These are phyloP conservation scores for Prunus fruticosa DNA, from an alignment of 306 rosid genomes.

Conservation along the genomic window DNA sequence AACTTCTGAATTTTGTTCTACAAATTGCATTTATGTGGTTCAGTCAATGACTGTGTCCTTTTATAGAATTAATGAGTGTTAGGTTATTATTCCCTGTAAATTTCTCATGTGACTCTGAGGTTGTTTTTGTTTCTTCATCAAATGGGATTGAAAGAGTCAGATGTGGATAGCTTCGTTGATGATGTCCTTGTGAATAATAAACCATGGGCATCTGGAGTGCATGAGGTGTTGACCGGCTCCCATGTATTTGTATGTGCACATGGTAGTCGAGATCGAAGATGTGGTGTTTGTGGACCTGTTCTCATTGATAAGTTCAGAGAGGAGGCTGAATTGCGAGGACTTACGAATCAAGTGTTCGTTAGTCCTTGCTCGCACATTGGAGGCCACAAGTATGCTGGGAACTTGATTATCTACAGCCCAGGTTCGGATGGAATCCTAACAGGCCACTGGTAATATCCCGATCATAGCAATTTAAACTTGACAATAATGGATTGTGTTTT, in stretches of 20 bases:
- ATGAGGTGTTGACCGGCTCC: conserved; percentile 55
- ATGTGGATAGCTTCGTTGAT: conserved; percentile 65
- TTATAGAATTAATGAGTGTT: not conserved
- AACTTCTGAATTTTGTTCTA: conserved; percentile 2
- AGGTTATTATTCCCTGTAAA: not conserved
- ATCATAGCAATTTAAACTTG: not conserved
- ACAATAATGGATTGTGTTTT: conserved; percentile 3
- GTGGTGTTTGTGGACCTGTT: conserved; percentile 94
- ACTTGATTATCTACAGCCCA: conserved; percentile 63
- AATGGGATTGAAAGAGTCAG: conserved; percentile 73
- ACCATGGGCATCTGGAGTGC: conserved; percentile 59
- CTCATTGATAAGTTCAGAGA: conserved; percentile 60
- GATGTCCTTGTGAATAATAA: conserved; percentile 77
- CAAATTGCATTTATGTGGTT: not conserved
- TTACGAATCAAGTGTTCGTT: conserved; percentile 60
- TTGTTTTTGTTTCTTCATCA: conserved; percentile 18
- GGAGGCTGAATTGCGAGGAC: conserved; percentile 63
- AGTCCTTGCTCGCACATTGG: conserved; percentile 80
- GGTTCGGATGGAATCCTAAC: conserved; percentile 54
- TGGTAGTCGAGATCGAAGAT: conserved; percentile 84
- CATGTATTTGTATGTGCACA: conserved; percentile 87
- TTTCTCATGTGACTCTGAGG: conserved; percentile 22
- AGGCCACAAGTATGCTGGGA: conserved; percentile 93
- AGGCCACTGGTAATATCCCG: conserved; percentile 74
- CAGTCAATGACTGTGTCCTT: not conserved